Evolutionary conservation across 106 monocot genomes (phyloP).

Genomic region (Dendrobium nobile): DNA sequence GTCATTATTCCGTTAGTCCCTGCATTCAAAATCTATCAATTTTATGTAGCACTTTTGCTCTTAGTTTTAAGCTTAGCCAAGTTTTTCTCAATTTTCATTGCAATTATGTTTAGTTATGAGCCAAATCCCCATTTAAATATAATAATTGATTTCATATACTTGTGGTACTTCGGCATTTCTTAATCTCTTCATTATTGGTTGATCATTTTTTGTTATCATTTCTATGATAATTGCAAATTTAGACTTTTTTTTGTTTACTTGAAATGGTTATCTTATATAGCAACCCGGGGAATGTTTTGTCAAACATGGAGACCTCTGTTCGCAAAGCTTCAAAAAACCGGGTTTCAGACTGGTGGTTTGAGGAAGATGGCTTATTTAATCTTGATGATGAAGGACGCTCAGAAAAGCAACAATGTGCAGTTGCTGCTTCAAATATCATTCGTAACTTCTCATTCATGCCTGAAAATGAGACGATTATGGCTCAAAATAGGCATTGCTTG

Average conservation of each 20-base stretch:
- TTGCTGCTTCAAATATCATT: slow-evolving; percentile 94
- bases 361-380: slow-evolving; percentile 93
- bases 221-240: background rate
- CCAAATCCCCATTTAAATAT: too few species aligned
- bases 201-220: background rate
- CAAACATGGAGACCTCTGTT: slow-evolving; percentile 18
- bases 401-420: slow-evolving; percentile 92
- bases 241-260: background rate
- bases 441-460: slow-evolving; percentile 99
- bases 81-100: too few species aligned
- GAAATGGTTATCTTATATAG: slow-evolving; percentile 3
- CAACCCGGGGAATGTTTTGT: slow-evolving; percentile 26
- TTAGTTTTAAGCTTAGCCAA: too few species aligned
- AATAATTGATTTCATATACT: too few species aligned
- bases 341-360: slow-evolving; percentile 70
- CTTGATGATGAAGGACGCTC: slow-evolving; percentile 71
- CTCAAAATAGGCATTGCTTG: slow-evolving; percentile 94
- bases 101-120: too few species aligned
- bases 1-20: too few species aligned
- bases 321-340: slow-evolving; percentile 26
- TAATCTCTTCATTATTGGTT: background rate
- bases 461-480: slow-evolving; percentile 94
- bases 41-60: too few species aligned
- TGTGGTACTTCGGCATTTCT: too few species aligned
- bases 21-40: too few species aligned